Conservation (phyloP, 805 yeast species). For the Ogataea thermomethanolica region DNA sequence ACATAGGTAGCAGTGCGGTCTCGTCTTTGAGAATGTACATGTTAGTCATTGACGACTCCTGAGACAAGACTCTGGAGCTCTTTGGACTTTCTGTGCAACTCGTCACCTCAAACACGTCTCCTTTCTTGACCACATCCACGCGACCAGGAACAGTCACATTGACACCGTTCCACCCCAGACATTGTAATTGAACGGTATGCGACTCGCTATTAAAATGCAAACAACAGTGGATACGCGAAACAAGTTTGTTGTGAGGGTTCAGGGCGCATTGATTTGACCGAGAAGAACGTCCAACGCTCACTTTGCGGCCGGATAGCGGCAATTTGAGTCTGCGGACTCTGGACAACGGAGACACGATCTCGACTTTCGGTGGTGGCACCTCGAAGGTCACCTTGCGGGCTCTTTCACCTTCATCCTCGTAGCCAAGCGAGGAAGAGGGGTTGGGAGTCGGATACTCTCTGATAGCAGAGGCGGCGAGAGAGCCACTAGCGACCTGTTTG, state of each 20-base stretch:
- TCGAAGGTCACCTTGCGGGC: slow-evolving; percentile 14
- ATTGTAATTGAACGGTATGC: slow-evolving; percentile 51
- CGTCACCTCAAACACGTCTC: slow-evolving; percentile 19
- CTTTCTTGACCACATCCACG: slow-evolving; percentile 27
- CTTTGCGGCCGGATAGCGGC: slow-evolving; percentile 34
- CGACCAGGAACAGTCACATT: slow-evolving; percentile 57
- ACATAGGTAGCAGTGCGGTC: slow-evolving; percentile 58
- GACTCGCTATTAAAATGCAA: slow-evolving; percentile 41
- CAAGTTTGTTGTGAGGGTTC: slow-evolving; percentile 46
- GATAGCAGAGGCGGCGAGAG: not conserved
- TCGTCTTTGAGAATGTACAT: slow-evolving; percentile 61
- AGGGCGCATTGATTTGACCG: slow-evolving; percentile 50
- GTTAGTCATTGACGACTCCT: slow-evolving; percentile 45
- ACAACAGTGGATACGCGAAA: slow-evolving; percentile 65
- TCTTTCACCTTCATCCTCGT: slow-evolving; percentile 16
- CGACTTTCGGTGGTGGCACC: slow-evolving; percentile 11
- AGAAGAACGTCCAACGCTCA: slow-evolving; percentile 68
- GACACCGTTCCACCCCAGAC: slow-evolving; percentile 83
- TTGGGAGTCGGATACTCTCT: slow-evolving; percentile 64
- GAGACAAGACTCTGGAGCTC: slow-evolving; percentile 35
- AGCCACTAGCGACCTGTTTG: not conserved
- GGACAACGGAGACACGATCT: slow-evolving; percentile 36
- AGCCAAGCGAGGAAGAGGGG: slow-evolving; percentile 57
- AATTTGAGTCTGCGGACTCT: slow-evolving; percentile 39
- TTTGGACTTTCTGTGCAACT: slow-evolving; percentile 12